Conservation (phyloP, 2,329 filamentous ascomycete species). For the Trichoderma afroharzianum region DNA sequence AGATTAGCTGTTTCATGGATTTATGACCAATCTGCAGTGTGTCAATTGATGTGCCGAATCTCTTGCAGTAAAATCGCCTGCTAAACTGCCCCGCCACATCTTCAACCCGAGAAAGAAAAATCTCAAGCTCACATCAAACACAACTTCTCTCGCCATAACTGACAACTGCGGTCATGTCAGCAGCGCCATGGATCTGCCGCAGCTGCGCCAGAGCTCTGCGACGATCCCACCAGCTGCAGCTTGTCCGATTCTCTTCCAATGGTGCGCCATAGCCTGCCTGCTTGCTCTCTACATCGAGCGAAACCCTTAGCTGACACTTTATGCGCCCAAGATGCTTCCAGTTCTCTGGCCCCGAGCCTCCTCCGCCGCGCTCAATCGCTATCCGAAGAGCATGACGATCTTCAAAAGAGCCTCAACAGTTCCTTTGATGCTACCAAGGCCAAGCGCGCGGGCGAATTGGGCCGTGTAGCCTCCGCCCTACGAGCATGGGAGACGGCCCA, state of each 20-base stretch:
- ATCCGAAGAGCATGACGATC: slow-evolving; percentile 53
- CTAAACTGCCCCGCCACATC: neutral
- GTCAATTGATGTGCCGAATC: neutral
- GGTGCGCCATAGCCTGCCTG: slow-evolving; percentile 22
- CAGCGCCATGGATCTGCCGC: slow-evolving; percentile 36
- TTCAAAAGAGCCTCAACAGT: slow-evolving; percentile 49
- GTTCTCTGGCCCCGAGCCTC: slow-evolving; percentile 49
- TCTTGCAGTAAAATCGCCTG: neutral
- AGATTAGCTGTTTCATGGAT: neutral
- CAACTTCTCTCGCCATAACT: neutral
- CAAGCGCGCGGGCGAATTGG: slow-evolving; percentile 59
- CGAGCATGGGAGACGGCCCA: slow-evolving; percentile 56
- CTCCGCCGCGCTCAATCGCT: slow-evolving; percentile 58
- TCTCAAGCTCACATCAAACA: neutral
- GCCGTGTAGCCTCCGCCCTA: slow-evolving; percentile 54
- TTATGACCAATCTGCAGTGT: neutral
- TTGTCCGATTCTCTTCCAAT: slow-evolving; percentile 33
- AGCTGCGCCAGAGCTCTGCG: slow-evolving; percentile 33
- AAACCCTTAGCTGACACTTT: neutral
- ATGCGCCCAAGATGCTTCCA: slow-evolving; percentile 18
- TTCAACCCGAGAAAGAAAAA: neutral
- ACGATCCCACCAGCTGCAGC: slow-evolving; percentile 25
- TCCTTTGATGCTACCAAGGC: slow-evolving; percentile 56
- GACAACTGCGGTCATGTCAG: slow-evolving; percentile 28
- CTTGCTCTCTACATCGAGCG: neutral